Base-by-base conservation (phyloP, 2,329 filamentous ascomycete species). In the Pleurostoma richardsiae region DNA sequence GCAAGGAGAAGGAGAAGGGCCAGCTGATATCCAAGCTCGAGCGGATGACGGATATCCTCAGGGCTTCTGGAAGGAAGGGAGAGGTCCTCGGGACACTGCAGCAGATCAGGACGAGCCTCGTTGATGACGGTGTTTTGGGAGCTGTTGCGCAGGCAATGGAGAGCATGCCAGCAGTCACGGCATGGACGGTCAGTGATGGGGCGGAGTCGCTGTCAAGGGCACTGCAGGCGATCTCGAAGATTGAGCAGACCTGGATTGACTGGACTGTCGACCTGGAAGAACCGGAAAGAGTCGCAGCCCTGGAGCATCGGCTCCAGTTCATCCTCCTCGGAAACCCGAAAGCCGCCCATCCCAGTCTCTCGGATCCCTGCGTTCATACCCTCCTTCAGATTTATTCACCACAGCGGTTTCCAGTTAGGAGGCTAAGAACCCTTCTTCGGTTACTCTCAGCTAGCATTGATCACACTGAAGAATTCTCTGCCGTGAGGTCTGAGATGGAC, bases 21-120 rank as follows among this genome's bases (percentile, higher is more conserved):
- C 76, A 83, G 50, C 65, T 88, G 2, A 65, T 76, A 0, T 72
- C 73, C 45, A 90, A 89, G 58, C 68, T 88, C 38, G 86, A 89
- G 58, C 72, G 80, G 8, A 74, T 87, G 54, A 84, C 79, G 3
- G 82, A 86, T 38, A 57, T 82, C 2, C 81, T 78, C 54, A 79
- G 75, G 53, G 62, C 68, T 1, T 63, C 70, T 10, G 77, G 78
- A 4, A 71, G 77, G 41, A 65, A 67, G 19, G 74, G 79, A 3
- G 79, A 85, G 50, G 78, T 84, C 0, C 70, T 80, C 8, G 71
- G 75, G 30, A 76, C 80, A 2, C 71, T 86, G 5, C 69, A 74
- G 43, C 73, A 77, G 11, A 78, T 88, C n/a, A 77, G 85, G 47
- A 74, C 77, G 11, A 76, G 75, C 45, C 72, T 86, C 55, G 70